Evolutionary conservation across 2,329 filamentous ascomycete genomes (phyloP), one percentile per base, ranked within the genome.

Genomic region (Metarhizium album): DNA sequence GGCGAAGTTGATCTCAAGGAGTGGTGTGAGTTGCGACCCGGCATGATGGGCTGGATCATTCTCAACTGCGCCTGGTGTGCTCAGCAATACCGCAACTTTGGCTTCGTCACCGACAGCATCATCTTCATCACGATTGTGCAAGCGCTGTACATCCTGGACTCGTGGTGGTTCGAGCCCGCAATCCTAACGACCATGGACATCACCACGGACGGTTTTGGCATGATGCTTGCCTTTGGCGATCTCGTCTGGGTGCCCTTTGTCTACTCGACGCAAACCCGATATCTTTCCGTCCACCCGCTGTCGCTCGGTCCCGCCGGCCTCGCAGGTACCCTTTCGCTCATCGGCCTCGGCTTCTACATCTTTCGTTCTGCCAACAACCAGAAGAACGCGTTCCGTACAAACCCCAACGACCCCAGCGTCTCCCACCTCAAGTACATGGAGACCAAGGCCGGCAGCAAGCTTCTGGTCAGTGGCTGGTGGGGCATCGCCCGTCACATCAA

Each of bases 161-260:
- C 83, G 7, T 81, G 89, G 56, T 90, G 84, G 73, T 93, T 91
- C 78, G 91, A 97, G 67, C 78, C 87, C 0, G 86, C 89, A 2
- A 86, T 96, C 55, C 72, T 96, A 56, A 96, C 90, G 1, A 96
- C 90, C 31, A 96, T 97, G 70, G 91, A 97, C 64, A 86, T 96
- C 57, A 95, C 85, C 48, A 87, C 83, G 42, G 91, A 97, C 60
- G 91, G 91, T 5, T 95, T 97, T 59, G 91, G 91, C 49, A 89
- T 89, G 72, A 97, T 97, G 91, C 77, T 97, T 33, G 76, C 87
- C 2, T 96, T 96, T 64, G 91, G 90, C 51, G 91, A 97, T 61
- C 75, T 96, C 5, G 87, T 86, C 54, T 97, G 91, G 91, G 79
- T 96, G 2, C 91, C 91, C 0, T 95, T 95, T 65, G 76, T 88